Evolutionary conservation across 2,329 filamentous ascomycete species (phyloP).

Genomic region (Diaporthe velutina): DNA sequence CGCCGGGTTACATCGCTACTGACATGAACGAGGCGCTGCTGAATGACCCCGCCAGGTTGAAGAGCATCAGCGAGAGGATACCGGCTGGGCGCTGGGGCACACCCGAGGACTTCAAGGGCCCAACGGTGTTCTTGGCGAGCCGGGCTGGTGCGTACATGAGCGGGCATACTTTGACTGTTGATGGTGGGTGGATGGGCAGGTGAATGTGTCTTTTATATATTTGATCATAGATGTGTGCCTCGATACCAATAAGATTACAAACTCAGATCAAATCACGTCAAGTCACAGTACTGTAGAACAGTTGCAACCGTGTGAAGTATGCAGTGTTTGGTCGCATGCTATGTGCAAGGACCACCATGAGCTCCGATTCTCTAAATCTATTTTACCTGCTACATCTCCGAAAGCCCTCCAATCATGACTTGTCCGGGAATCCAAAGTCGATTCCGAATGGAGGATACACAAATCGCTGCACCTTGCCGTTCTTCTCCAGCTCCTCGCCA

Average conservation of each 20-base stretch:
- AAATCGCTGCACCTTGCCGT: slow-evolving; percentile 69
- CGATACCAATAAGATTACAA: neutral
- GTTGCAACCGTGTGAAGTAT: no score
- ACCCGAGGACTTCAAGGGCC: slow-evolving; percentile 90
- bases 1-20: slow-evolving; percentile 91
- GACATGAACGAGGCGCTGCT: slow-evolving; percentile 93
- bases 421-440: slow-evolving; percentile 81
- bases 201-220: slow-evolving; percentile 51
- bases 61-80: slow-evolving; percentile 83
- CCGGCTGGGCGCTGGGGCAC: slow-evolving; percentile 86
- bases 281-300: neutral
- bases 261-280: neutral
- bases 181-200: slow-evolving; percentile 94
- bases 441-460: slow-evolving; percentile 78
- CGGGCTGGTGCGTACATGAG: slow-evolving; percentile 84
- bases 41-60: slow-evolving; percentile 75
- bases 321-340: neutral
- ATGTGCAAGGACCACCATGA: neutral
- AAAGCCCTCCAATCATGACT: slow-evolving; percentile 48
- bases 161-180: slow-evolving; percentile 85
- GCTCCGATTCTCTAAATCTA: neutral
- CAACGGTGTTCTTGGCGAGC: slow-evolving; percentile 81
- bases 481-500: slow-evolving; percentile 61
- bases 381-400: neutral
- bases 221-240: neutral